Conservation (phyloP, 768 basidiomycete genomes). For the Mrakia hoshinonis region DNA sequence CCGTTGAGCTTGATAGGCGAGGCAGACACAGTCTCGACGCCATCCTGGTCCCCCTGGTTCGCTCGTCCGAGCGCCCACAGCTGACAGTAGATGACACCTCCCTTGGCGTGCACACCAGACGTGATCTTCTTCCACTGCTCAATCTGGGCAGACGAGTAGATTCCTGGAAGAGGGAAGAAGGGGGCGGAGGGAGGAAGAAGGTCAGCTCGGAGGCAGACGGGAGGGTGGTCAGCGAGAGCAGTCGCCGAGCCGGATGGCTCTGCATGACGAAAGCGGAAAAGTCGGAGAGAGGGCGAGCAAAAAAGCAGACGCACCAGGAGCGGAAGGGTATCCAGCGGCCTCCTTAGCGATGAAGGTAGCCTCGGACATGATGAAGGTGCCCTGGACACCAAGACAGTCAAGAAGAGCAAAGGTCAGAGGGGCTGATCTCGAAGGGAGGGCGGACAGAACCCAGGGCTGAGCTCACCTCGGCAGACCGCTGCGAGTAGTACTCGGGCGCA, state of each 20-base stretch:
- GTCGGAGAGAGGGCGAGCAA: not conserved
- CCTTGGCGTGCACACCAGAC: slow-evolving; percentile 19
- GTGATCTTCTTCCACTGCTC: slow-evolving; percentile 20
- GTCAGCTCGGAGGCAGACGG: too few relatives aligned
- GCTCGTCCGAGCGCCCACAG: slow-evolving; percentile 25
- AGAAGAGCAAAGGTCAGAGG: not conserved
- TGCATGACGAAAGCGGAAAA: not conserved
- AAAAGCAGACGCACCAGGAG: not conserved
- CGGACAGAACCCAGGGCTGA: not conserved
- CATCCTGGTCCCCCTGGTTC: not conserved
- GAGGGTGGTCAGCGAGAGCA: not conserved
- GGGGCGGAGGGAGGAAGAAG: too few relatives aligned
- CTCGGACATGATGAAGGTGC: slow-evolving; percentile 53
- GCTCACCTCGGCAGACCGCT: slow-evolving; percentile 36
- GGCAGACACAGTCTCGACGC: slow-evolving; percentile 17
- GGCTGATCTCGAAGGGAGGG: not conserved
- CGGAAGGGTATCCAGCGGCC: slow-evolving; percentile 18
- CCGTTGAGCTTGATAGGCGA: slow-evolving; percentile 2
- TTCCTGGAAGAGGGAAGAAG: not conserved
- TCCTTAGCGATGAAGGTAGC: slow-evolving; percentile 49
- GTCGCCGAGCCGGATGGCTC: not conserved
- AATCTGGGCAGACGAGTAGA: slow-evolving; percentile 17
- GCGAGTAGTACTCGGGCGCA: slow-evolving; percentile 36
- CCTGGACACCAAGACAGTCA: slow-evolving; percentile 31
- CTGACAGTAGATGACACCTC: slow-evolving; percentile 12